Percentiles rank a stretch among this genome's conserved stretches.
phyloP scores from a whole-genome alignment of 495 filamentous ascomycete genomes.

The Aspergillus nanangensis region DNA sequence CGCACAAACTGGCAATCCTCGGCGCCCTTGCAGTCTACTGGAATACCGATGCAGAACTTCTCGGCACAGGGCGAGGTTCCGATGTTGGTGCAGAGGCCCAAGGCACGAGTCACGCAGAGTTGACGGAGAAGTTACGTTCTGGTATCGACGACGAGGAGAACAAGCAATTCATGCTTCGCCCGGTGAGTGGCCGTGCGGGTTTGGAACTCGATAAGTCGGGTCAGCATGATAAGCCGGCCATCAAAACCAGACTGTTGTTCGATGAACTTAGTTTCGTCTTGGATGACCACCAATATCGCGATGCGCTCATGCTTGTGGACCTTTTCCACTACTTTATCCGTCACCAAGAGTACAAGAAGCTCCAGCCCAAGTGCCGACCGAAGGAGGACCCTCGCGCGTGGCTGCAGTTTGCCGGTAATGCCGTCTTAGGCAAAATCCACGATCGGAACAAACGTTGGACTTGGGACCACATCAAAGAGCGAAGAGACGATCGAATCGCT shows the following conservation, averaged over 20 bases:
- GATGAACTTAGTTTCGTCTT: constrained; percentile 94
- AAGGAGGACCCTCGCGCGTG: constrained; percentile 91
- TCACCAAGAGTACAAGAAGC: constrained; percentile 94
- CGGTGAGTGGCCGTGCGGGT: constrained; percentile 87
- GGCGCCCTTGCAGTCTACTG: constrained; percentile 90
- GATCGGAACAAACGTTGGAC: constrained; percentile 86
- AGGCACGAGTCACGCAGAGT: constrained; percentile 62
- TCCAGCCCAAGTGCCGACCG: constrained; percentile 77
- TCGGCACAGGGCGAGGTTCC: constrained; percentile 67
- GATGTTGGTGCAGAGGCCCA: constrained; percentile 60
- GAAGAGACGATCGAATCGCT: constrained; percentile 79
- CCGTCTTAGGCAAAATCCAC: constrained; percentile 88
- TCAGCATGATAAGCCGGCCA: constrained; percentile 71
- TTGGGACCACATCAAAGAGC: constrained; percentile 90
- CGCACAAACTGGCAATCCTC: constrained; percentile 87
- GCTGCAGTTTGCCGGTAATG: constrained; percentile 83
- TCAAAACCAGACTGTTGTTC: constrained; percentile 87
- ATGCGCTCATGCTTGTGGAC: constrained; percentile 95
- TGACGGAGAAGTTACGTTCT: constrained; percentile 68
- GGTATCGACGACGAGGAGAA: constrained; percentile 71
- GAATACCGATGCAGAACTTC: constrained; percentile 85
- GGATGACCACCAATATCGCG: constrained; percentile 94
- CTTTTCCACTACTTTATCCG: constrained; percentile 97
- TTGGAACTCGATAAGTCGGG: constrained; percentile 91
- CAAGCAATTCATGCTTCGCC: constrained; percentile 93